Evolutionary conservation across 1,284 basidiomycete species (phyloP).

Genomic region (Rhizoctonia solani): DNA sequence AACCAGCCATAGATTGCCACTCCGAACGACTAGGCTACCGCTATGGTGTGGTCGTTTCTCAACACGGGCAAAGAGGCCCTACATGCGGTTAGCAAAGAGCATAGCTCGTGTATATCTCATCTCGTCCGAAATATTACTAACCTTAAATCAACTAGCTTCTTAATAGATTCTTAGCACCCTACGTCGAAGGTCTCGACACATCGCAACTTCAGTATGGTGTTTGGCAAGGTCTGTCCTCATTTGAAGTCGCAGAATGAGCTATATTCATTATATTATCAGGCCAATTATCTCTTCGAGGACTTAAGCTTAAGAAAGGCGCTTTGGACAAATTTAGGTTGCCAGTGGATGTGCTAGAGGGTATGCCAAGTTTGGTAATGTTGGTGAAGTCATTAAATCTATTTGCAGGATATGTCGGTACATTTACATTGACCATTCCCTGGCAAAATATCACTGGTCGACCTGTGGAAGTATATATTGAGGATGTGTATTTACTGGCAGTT

Average conservation of each 20-base stretch:
- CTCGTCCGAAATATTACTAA: background rate
- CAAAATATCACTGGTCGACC: conserved; percentile 92
- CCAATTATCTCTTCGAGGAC: conserved; percentile 77
- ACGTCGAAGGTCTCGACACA: conserved; percentile 96
- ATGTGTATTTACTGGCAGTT: conserved; percentile 93
- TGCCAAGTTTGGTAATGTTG: conserved; percentile 37
- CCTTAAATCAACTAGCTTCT: conserved; percentile 61
- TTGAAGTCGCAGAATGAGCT: conserved; percentile 15
- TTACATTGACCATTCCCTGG: conserved; percentile 95
- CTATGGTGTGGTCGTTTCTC: conserved; percentile 52
- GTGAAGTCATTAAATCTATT: background rate
- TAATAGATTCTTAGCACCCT: conserved; percentile 91
- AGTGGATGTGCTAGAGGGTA: conserved; percentile 93
- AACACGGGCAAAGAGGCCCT: conserved; percentile 78
- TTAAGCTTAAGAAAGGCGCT: conserved; percentile 91
- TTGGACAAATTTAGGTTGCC: conserved; percentile 96
- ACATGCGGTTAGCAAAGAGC: conserved; percentile 57
- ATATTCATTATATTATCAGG: conserved; percentile 53
- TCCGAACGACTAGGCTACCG: background rate
- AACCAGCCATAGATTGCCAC: conserved; percentile 3
- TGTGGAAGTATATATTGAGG: conserved; percentile 89
- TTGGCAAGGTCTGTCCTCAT: conserved; percentile 66
- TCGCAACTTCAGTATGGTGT: conserved; percentile 96
- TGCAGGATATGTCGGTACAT: conserved; percentile 88
- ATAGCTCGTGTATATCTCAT: background rate